Evolutionary conservation across 1,284 basidiomycete genomes (phyloP).

Genomic region (Xerocomus amazonicus): DNA sequence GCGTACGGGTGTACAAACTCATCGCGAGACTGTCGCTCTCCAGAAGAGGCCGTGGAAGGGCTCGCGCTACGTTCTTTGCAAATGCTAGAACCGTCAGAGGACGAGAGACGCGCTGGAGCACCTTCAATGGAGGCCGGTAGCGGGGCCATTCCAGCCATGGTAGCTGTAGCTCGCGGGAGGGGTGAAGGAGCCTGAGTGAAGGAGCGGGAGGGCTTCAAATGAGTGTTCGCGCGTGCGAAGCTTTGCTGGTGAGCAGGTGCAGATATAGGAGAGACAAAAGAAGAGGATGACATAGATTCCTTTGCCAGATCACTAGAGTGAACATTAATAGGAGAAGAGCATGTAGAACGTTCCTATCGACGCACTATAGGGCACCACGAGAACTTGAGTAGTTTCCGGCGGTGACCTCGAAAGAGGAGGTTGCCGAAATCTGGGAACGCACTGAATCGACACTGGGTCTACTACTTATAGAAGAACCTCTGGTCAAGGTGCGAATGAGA

Average conservation of each 20-base stretch:
- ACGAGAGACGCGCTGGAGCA: conserved; percentile 4
- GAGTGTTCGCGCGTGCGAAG: conserved; percentile 33
- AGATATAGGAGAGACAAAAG: conserved; percentile 39
- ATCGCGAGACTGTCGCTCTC: conserved; percentile 30
- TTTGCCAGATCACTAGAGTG: conserved; percentile 46
- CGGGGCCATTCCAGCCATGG: conserved; percentile 8
- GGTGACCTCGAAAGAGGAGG: conserved; percentile 57
- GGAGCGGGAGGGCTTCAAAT: conserved; percentile 17
- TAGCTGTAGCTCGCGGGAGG: conserved; percentile 9
- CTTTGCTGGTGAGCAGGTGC: conserved; percentile 34
- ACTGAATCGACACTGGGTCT: conserved; percentile 63
- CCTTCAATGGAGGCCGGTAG: conserved; percentile 2
- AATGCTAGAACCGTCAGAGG: conserved; percentile 12
- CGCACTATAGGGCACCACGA: conserved; percentile 58
- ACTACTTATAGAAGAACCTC: conserved; percentile 40
- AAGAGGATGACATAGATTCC: conserved; percentile 56
- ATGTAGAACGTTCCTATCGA: conserved; percentile 10
- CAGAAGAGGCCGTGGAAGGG: conserved; percentile 22
- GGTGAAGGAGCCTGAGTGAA: conserved; percentile 9
- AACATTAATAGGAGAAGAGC: conserved; percentile 6
- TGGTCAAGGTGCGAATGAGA: conserved; percentile 44
- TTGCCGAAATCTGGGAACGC: conserved; percentile 47
- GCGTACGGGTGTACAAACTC: conserved; percentile 65
- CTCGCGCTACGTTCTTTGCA: conserved; percentile 9
- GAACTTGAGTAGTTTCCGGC: conserved; percentile 47